A percentile compares a stretch with the other conserved stretches of the same genome.
phyloP scores from a whole-genome alignment of 2,329 filamentous ascomycete genomes.

The Exophiala sp. region DNA sequence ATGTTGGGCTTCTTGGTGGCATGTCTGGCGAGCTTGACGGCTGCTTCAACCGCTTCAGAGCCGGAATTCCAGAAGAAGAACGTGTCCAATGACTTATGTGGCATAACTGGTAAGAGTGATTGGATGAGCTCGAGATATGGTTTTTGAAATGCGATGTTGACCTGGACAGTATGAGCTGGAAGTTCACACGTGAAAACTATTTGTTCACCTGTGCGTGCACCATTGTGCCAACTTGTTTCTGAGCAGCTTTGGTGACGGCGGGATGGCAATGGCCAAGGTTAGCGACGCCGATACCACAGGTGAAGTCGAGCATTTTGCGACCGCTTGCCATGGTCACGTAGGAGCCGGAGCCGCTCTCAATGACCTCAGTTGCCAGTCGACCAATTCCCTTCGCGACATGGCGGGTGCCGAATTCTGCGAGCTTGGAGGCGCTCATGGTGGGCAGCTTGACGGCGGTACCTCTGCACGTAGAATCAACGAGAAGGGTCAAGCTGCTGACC shows the following conservation, averaged over 20 bases:
- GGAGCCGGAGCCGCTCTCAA: conserved; percentile 33
- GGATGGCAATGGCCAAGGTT: conserved; percentile 39
- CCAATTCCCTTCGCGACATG: conserved; percentile 30
- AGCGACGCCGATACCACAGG: conserved; percentile 35
- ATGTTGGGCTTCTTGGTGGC: conserved; percentile 38
- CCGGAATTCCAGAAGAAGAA: conserved; percentile 42
- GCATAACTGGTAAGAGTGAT: conserved; percentile 35
- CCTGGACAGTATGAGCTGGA: conserved; percentile 3
- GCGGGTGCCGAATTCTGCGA: conserved; percentile 28
- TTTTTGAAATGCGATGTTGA: conserved; percentile 42
- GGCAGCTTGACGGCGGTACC: not conserved
- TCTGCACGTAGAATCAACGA: not conserved
- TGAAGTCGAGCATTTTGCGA: conserved; percentile 35
- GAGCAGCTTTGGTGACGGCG: conserved; percentile 35
- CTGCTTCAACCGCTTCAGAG: conserved; percentile 36
- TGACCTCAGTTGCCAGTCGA: conserved; percentile 29
- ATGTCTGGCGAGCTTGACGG: conserved; percentile 37
- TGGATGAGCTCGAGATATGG: conserved; percentile 37
- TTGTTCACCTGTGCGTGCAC: conserved; percentile 35
- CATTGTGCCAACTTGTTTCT: conserved; percentile 36
- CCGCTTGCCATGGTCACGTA: conserved; percentile 33
- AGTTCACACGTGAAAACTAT: not conserved
- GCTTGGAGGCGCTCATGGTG: conserved; percentile 23
- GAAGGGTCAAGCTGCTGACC: not conserved
- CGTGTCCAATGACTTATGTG: conserved; percentile 36